Evolutionary conservation across 371 early-diverging fungal genomes (phyloP), one percentile per base, ranked within the genome.

Genomic region (Rhizopus sp.): DNA sequence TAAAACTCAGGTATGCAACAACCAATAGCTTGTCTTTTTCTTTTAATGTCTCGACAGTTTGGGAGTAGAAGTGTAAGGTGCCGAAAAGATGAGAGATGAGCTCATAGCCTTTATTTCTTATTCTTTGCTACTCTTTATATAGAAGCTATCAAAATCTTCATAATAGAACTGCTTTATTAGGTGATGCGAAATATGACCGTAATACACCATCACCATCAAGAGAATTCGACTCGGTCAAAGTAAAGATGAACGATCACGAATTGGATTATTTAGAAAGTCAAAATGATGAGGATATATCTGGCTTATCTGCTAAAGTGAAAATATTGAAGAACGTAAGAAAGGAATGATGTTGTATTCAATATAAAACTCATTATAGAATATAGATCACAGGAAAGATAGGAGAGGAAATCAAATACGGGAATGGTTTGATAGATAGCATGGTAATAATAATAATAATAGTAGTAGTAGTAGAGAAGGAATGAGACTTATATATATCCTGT

Each of bases 341-440:
- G n/a, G 13, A 29, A 51, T 9, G 9, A 33, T 3, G 12, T 15
- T 13, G 16, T 12, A 23, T 23, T 23, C 23, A 38, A 30, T 13
- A 9, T 42, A 52, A 49, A 42, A 15, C 3, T 35, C 35, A 29
- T 32, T 30, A 33, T 39, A 1, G 13, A 17, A 12, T 3, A 9
- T 50, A 80, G 80, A 77, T 80, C 42, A 80, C 77, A 16, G 75
- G 75, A 5, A 80, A 73, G 52, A 80, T 80, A 56, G 73, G 75
- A 32, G 80, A 80, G 12, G 80, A 80, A 50, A 80, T 80, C 40
- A 63, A 69, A 16, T 64, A 69, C 30, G 75, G 80, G 33, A 80
- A 80, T 35, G 72, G 69, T 17, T 59, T 80, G 12, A 34, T 80
- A 31, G 80, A 77, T 32, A 68, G 64, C 13, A 77, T 80, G 80